Evolutionary conservation across 2,329 filamentous ascomycete genomes (phyloP).

Genomic region (Clonostachys sp.): DNA sequence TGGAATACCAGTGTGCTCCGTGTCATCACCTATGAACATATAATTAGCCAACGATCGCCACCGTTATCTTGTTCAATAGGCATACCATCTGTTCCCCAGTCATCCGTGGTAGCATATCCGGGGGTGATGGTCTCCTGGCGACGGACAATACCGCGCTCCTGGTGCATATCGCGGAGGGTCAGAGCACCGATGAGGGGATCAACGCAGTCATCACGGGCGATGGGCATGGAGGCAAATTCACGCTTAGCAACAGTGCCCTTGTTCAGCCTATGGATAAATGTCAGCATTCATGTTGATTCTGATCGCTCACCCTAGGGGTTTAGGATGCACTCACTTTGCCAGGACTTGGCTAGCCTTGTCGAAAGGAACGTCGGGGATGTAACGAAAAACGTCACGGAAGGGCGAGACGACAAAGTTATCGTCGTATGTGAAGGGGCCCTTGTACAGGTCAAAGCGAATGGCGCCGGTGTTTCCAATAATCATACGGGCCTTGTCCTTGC

Average conservation of each 20-base stretch:
- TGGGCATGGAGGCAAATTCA: conserved; percentile 24
- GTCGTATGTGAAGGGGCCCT: conserved; percentile 56
- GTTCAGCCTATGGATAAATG: conserved; percentile 29
- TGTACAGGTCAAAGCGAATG: conserved; percentile 57
- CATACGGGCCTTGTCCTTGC: conserved; percentile 44
- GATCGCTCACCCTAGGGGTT: background rate
- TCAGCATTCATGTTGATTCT: background rate
- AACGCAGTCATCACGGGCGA: conserved; percentile 38
- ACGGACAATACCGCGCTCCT: conserved; percentile 31
- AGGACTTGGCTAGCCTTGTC: conserved; percentile 27
- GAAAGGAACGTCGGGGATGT: conserved; percentile 47
- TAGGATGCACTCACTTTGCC: conserved; percentile 10
- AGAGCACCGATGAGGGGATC: conserved; percentile 31
- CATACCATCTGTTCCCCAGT: conserved; percentile 43
- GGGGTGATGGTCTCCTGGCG: conserved; percentile 42
- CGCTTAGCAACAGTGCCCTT: conserved; percentile 26
- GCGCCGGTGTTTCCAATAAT: conserved; percentile 57
- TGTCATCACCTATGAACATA: conserved; percentile 41
- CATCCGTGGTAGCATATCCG: conserved; percentile 51
- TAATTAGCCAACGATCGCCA: background rate
- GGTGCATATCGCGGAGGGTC: conserved; percentile 10
- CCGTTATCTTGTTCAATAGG: background rate
- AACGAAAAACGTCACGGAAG: conserved; percentile 48
- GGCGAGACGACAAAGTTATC: conserved; percentile 51
- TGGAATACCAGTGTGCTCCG: conserved; percentile 40